A percentile compares a stretch with the other conserved stretches of the same genome.
Conservation (phyloP, 2,329 filamentous ascomycete genomes). For the Pseudofabraea citricarpa region DNA sequence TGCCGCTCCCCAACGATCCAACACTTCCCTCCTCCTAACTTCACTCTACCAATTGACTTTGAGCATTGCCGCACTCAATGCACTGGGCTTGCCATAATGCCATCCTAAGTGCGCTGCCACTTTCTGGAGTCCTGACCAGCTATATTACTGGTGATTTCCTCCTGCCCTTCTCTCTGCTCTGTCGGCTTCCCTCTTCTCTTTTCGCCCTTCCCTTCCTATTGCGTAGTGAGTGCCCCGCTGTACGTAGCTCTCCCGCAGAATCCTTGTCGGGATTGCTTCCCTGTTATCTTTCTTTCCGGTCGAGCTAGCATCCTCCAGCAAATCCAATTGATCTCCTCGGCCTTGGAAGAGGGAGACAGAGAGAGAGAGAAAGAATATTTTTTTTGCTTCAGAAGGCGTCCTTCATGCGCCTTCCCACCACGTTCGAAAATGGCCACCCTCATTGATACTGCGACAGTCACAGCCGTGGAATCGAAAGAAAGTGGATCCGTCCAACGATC, state of each 20-base stretch:
- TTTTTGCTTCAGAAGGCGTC: neutral
- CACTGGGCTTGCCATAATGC: neutral
- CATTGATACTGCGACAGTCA: slow-evolving; percentile 3
- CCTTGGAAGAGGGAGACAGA: no score
- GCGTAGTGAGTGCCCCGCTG: neutral
- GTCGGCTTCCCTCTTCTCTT: neutral
- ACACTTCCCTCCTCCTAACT: no score
- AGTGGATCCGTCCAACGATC: slow-evolving; percentile 2
- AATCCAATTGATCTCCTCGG: neutral
- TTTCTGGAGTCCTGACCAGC: neutral
- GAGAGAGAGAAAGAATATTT: no score
- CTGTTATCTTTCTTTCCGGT: neutral
- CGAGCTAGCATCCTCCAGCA: neutral
- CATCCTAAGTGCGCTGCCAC: neutral
- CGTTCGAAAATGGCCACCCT: slow-evolving; percentile 3
- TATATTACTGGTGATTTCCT: neutral
- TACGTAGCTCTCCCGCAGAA: neutral
- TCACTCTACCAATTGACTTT: no score
- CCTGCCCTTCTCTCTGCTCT: neutral
- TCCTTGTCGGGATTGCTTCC: neutral
- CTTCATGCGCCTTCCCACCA: neutral
- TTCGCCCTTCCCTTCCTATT: neutral
- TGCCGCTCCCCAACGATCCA: no score
- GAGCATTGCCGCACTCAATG: neutral
- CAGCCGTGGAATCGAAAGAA: neutral